phyloP scores from a whole-genome alignment of 768 basidiomycete genomes.

The Obba rivulosa region DNA sequence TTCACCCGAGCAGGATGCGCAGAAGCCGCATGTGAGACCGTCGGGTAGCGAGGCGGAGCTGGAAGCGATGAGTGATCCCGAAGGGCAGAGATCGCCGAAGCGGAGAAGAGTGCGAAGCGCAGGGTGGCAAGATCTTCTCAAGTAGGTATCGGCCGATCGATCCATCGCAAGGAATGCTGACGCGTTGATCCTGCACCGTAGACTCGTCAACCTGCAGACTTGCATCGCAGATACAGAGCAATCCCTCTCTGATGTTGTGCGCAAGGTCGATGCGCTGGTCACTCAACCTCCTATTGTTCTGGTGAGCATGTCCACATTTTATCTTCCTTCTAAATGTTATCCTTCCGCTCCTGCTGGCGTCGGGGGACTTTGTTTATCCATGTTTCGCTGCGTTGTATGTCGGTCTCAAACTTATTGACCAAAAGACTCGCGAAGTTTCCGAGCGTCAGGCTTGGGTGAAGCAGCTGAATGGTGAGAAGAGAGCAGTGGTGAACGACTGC shows the following conservation, averaged over 20 bases:
- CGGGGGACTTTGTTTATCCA: background rate
- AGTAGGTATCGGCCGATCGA: slow-evolving; percentile 39
- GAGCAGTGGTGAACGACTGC: slow-evolving; percentile 9
- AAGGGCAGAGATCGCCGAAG: slow-evolving; percentile 6
- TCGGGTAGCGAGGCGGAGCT: background rate
- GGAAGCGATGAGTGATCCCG: background rate
- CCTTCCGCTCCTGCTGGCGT: slow-evolving; percentile 2
- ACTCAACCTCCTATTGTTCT: slow-evolving; percentile 14
- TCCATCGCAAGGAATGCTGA: background rate
- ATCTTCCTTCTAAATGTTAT: slow-evolving; percentile 2
- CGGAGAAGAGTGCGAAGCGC: slow-evolving; percentile 33
- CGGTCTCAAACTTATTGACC: slow-evolving; percentile 25
- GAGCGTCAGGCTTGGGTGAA: slow-evolving; percentile 58
- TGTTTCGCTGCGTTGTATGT: slow-evolving; percentile 4
- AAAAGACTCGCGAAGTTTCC: slow-evolving; percentile 63
- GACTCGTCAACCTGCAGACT: slow-evolving; percentile 38
- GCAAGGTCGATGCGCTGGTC: slow-evolving; percentile 27
- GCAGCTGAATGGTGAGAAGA: slow-evolving; percentile 27
- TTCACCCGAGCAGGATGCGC: slow-evolving; percentile 4
- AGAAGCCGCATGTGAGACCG: background rate
- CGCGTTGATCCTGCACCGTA: slow-evolving; percentile 8
- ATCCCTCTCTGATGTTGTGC: slow-evolving; percentile 27
- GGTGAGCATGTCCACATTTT: slow-evolving; percentile 15
- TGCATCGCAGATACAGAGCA: slow-evolving; percentile 34
- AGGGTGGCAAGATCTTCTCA: slow-evolving; percentile 63